phyloP scores from a whole-genome alignment of 2,329 filamentous ascomycete species.

The Aspergillus calidoustus region DNA sequence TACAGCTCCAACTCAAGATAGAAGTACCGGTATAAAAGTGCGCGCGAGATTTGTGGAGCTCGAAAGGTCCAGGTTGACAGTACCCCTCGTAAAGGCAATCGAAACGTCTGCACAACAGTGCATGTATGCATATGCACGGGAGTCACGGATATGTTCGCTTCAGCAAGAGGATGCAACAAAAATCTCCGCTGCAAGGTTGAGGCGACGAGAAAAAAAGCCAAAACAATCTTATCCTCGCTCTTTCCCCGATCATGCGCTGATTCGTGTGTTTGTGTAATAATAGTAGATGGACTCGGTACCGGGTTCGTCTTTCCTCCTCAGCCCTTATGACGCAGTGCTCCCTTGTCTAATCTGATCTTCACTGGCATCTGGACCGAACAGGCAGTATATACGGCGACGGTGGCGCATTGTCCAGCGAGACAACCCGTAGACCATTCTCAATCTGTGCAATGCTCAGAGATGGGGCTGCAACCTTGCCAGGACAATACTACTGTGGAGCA shows the following conservation, averaged over 20 bases:
- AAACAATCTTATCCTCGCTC: background rate
- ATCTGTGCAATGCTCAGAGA: background rate
- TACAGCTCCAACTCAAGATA: background rate
- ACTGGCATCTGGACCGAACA: background rate
- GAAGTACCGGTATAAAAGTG: background rate
- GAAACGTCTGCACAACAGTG: background rate
- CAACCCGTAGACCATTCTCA: background rate
- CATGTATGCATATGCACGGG: constrained; percentile 5
- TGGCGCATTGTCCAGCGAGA: constrained; percentile 14
- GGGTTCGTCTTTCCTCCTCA: constrained; percentile 1
- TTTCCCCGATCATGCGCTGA: background rate
- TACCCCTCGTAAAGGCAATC: background rate
- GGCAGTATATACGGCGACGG: background rate
- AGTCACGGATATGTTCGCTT: background rate
- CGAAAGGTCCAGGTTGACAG: background rate
- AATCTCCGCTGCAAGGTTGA: constrained; percentile 6
- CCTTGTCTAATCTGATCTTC: constrained; percentile 18
- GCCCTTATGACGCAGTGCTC: constrained; percentile 8
- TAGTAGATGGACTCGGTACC: constrained; percentile 4
- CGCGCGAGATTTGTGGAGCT: constrained; percentile 2
- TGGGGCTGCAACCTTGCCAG: background rate
- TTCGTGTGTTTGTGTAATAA: constrained; percentile 1
- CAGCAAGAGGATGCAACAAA: background rate
- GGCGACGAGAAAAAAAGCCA: background rate
- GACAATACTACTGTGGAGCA: background rate